Evolutionary conservation across 2,329 filamentous ascomycete genomes (phyloP), one percentile per base, ranked within the genome.

Genomic region (Penicillium sp.): DNA sequence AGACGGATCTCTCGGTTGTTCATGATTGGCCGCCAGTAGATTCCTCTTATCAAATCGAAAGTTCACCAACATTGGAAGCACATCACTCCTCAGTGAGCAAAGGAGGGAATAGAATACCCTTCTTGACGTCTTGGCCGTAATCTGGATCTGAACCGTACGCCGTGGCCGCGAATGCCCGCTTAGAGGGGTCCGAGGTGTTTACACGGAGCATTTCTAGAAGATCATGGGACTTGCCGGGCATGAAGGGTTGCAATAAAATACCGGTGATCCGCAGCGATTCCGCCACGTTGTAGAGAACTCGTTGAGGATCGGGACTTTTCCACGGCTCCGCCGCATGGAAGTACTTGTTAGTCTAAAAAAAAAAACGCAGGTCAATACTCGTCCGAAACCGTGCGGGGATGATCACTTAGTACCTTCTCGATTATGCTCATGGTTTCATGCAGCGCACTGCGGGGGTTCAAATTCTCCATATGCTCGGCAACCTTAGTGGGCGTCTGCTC

Each of bases 201-300:
- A 99, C 91, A 1, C 89, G 87, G 8, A 99, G 77, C 65, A 87
- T 82, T 69, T 96, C 88, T 0, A 99, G 81, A 30, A 97, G 73
- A 61, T 84, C 76, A 10, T 75, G 74, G 43, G 90, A 83, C 72
- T 95, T 96, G 38, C 77, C 79, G 0, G 94, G 94, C 82, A 99
- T 96, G 67, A 92, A 90, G 1, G 94, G 91, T 71, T 96, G 92
- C 41, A 99, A 77, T 43, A 97, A 78, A 62, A 99, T 96, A 13
- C 87, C 90, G 0, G 81, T 78, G 23, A 97, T 84, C 35, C 94
- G 87, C 43, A 97, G 70, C 4, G 88, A 83, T 74, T 99, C 94
- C 8, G 86, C 83, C 40, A 81, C 79, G 40, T 88, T 79, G 70
- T 84, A 97, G 27, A 99, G 79, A 35, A 82, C 80, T 62, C 79